Percentiles rank a stretch among this genome's conserved stretches.
phyloP scores from a whole-genome alignment of 164 flowering plant genomes.

The Cinnamomum micranthum region DNA sequence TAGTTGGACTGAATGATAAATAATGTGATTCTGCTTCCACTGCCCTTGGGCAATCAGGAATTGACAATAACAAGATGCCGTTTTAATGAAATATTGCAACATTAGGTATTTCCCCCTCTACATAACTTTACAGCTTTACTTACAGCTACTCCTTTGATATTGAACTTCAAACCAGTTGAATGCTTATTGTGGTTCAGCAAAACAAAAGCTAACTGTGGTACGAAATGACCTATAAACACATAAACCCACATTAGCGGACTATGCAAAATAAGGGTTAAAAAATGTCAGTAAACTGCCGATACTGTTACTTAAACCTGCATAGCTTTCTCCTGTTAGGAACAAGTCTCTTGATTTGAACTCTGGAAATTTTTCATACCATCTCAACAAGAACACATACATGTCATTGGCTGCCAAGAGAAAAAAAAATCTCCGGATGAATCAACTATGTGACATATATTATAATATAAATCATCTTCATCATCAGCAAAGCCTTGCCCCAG shows the following conservation, averaged over 20 bases:
- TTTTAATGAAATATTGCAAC: too few relatives aligned
- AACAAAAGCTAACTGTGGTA: slow-evolving; percentile 73
- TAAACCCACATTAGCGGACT: background rate
- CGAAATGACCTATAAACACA: slow-evolving; percentile 66
- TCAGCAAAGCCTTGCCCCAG: too few relatives aligned
- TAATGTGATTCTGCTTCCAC: too few relatives aligned
- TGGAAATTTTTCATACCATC: slow-evolving; percentile 83
- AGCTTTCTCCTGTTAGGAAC: slow-evolving; percentile 94
- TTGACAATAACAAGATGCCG: too few relatives aligned
- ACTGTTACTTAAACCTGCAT: slow-evolving; percentile 59
- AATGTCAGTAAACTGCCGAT: background rate
- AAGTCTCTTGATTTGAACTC: slow-evolving; percentile 53
- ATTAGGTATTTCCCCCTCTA: too few relatives aligned
- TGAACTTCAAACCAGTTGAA: slow-evolving; percentile 70
- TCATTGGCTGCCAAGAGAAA: slow-evolving; percentile 62
- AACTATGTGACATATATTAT: too few relatives aligned
- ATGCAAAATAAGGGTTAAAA: background rate
- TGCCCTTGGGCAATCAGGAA: too few relatives aligned
- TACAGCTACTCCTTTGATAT: slow-evolving; percentile 87
- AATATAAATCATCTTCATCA: too few relatives aligned
- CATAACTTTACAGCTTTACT: slow-evolving; percentile 20
- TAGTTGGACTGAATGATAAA: too few relatives aligned
- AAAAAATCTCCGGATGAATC: background rate
- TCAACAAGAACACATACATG: slow-evolving; percentile 58
- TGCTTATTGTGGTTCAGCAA: slow-evolving; percentile 67